These are phyloP conservation scores for Ceratocystiopsis minuta DNA, from an alignment of 2,329 filamentous ascomycete genomes.

Conservation along the genomic window DNA sequence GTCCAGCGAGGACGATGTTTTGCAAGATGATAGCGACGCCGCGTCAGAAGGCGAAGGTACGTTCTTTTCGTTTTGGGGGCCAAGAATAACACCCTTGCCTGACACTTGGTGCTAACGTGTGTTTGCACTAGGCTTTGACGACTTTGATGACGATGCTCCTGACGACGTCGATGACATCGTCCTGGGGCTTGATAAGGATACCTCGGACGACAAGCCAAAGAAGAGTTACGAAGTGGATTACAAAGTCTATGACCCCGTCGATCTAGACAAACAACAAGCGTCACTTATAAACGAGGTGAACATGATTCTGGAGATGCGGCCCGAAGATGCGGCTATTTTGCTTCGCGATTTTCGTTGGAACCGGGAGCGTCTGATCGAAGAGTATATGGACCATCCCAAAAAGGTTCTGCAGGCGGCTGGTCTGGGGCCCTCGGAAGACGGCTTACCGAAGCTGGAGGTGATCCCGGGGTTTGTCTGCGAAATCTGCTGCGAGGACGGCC, in stretches of 20 bases:
- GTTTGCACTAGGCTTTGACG: conserved; percentile 25
- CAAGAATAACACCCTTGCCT: too few species aligned
- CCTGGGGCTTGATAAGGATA: conserved; percentile 32
- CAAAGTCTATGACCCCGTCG: conserved; percentile 59
- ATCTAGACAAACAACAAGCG: conserved; percentile 75
- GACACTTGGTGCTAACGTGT: not conserved
- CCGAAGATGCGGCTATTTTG: conserved; percentile 80
- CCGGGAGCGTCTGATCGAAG: conserved; percentile 83
- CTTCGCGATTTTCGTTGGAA: conserved; percentile 88
- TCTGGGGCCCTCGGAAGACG: conserved; percentile 45
- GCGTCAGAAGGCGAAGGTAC: conserved; percentile 33
- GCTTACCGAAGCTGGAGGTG: conserved; percentile 48
- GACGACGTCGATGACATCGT: conserved; percentile 38
- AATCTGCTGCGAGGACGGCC: conserved; percentile 85
- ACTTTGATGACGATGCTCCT: conserved; percentile 35
- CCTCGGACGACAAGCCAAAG: conserved; percentile 46
- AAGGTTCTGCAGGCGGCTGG: conserved; percentile 72
- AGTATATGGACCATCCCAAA: conserved; percentile 81
- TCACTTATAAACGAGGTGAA: conserved; percentile 79
- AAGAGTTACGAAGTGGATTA: conserved; percentile 71
- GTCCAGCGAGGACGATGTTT: conserved; percentile 59
- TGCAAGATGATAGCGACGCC: conserved; percentile 65
- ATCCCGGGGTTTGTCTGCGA: conserved; percentile 73
- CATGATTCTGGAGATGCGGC: conserved; percentile 72
- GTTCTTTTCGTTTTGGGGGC: too few species aligned